phyloP scores from a whole-genome alignment of 202 grass and related monocot genomes.

The Panicum virgatum region DNA sequence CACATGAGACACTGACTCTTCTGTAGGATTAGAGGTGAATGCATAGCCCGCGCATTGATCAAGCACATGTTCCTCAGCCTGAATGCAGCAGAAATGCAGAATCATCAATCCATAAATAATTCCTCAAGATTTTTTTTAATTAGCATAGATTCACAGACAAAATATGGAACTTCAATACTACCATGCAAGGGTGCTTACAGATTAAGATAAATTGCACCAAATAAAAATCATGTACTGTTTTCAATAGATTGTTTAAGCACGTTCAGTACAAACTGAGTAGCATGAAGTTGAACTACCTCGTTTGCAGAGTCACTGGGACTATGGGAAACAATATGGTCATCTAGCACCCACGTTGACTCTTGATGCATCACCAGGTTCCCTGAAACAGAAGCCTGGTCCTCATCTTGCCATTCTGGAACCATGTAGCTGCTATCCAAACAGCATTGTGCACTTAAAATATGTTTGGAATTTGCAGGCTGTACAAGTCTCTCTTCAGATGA shows the following conservation, averaged over 20 bases:
- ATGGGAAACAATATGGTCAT: neutral
- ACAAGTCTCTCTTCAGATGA: slow-evolving; percentile 33
- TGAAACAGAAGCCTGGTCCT: neutral
- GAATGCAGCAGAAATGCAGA: neutral
- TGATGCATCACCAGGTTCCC: slow-evolving; percentile 32
- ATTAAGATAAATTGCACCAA: neutral
- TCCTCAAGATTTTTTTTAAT: neutral
- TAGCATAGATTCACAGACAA: neutral
- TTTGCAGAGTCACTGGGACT: neutral
- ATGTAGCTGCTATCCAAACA: neutral
- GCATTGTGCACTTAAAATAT: neutral
- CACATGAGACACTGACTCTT: neutral
- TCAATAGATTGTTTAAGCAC: slow-evolving; percentile 9
- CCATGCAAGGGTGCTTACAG: neutral
- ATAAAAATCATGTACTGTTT: neutral
- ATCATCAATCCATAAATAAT: neutral
- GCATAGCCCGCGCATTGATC: neutral
- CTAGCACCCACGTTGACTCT: neutral
- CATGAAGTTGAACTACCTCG: slow-evolving; percentile 36
- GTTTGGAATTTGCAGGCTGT: slow-evolving; percentile 17
- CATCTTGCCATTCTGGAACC: slow-evolving; percentile 32
- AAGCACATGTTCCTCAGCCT: neutral
- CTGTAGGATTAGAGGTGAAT: neutral
- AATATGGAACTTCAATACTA: neutral
- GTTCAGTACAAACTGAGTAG: neutral